Percentiles rank a stretch among this genome's conserved stretches.
phyloP scores from a whole-genome alignment of 257 asterid species.

The Henckelia pumila region DNA sequence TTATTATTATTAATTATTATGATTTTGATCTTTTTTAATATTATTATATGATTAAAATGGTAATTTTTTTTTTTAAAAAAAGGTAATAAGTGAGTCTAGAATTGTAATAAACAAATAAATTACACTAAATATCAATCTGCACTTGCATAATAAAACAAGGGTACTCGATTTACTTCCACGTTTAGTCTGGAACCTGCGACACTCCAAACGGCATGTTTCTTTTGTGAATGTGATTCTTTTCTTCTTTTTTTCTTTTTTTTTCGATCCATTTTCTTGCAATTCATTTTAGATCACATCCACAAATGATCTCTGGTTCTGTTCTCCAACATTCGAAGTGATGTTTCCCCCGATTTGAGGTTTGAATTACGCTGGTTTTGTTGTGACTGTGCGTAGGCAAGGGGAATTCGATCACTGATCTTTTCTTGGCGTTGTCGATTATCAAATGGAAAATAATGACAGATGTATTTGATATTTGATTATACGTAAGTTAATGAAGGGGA shows the following conservation, averaged over 20 bases:
- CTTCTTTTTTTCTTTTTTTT: background rate
- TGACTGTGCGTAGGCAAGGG: constrained; percentile 14
- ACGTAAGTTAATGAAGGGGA: background rate
- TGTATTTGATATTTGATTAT: background rate
- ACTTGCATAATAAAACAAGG: no score
- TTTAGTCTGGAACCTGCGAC: constrained; percentile 18
- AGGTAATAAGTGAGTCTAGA: no score
- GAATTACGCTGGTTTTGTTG: constrained; percentile 18
- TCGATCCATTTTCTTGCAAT: background rate
- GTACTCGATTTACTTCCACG: constrained; percentile 6
- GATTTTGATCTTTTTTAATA: background rate
- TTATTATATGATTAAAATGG: no score
- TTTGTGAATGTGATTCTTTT: background rate
- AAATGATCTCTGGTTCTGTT: background rate
- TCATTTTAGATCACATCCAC: constrained; percentile 1
- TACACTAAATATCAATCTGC: no score
- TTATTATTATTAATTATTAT: no score
- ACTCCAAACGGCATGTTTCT: constrained; percentile 19
- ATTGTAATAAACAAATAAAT: no score
- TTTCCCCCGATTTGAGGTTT: no score
- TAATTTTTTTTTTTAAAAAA: no score
- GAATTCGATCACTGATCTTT: background rate
- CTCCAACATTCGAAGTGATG: background rate
- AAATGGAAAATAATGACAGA: background rate
- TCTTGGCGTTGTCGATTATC: background rate